phyloP scores from a whole-genome alignment of 2,329 filamentous ascomycete species.

The Sphaerulina populicola region DNA sequence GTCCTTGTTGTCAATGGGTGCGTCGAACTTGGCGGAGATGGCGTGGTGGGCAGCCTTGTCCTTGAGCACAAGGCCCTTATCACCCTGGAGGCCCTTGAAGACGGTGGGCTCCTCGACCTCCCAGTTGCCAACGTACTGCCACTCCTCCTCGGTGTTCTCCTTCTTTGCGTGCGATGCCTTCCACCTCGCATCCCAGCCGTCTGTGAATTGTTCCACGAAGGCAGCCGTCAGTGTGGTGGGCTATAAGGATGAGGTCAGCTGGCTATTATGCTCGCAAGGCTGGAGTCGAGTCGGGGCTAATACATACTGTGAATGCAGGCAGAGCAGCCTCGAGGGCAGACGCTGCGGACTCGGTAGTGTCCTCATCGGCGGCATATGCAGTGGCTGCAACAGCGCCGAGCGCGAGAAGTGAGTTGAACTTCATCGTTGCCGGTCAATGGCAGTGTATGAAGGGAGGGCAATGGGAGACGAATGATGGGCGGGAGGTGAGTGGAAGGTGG shows the following conservation, averaged over 20 bases:
- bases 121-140: constrained; percentile 97
- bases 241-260: constrained; percentile 41
- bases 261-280: background rate
- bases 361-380: constrained; percentile 16
- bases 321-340: constrained; percentile 17
- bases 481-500: background rate
- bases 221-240: constrained; percentile 81
- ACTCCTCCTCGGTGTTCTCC: constrained; percentile 77
- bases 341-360: constrained; percentile 7
- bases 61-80: constrained; percentile 97
- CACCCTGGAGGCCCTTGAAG: constrained; percentile 85
- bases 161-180: constrained; percentile 95
- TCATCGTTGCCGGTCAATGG: constrained; percentile 7
- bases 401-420: constrained; percentile 14
- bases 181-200: constrained; percentile 91
- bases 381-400: constrained; percentile 12
- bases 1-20: constrained; percentile 93
- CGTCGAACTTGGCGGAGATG: constrained; percentile 97
- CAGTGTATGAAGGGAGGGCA: background rate
- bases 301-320: constrained; percentile 21
- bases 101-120: constrained; percentile 86
- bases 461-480: background rate
- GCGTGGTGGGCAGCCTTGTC: constrained; percentile 96
- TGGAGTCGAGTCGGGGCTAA: background rate
- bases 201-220: constrained; percentile 97